phyloP scores from a whole-genome alignment of 129 eudicot species.

The Ambrosia trifida region DNA sequence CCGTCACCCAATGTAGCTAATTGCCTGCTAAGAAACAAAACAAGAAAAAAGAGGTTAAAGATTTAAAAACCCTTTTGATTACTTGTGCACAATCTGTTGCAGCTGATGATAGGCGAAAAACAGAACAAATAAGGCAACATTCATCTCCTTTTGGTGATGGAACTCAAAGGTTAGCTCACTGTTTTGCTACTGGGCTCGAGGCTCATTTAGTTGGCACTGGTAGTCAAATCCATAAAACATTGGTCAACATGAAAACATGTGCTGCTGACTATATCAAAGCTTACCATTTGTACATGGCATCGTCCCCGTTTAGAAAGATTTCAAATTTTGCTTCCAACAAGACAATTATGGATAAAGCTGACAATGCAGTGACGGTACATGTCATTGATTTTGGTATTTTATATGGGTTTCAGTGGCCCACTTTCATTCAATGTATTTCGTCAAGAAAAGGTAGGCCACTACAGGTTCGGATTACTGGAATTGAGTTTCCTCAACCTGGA shows the following conservation, averaged over 20 bases:
- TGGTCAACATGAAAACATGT: constrained; percentile 48
- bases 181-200: constrained; percentile 77
- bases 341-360: constrained; percentile 48
- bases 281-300: constrained; percentile 50
- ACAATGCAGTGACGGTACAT: constrained; percentile 47
- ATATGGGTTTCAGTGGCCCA: constrained; percentile 96
- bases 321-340: constrained; percentile 58
- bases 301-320: no score
- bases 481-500: constrained; percentile 93
- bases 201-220: constrained; percentile 91
- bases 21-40: constrained; percentile 55
- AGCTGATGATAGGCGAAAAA: constrained; percentile 55
- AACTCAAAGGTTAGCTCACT: constrained; percentile 66
- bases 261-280: constrained; percentile 83
- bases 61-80: constrained; percentile 60
- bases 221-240: constrained; percentile 45
- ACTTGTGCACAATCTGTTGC: constrained; percentile 80
- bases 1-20: no score
- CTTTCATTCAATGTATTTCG: constrained; percentile 60
- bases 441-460: constrained; percentile 57
- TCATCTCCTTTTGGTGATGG: constrained; percentile 81
- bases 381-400: constrained; percentile 86
- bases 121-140: constrained; percentile 56
- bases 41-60: constrained; percentile 69
- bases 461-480: constrained; percentile 72